Evolutionary conservation across 306 rosid genomes (phyloP).

Genomic region (Glycyrrhiza uralensis): DNA sequence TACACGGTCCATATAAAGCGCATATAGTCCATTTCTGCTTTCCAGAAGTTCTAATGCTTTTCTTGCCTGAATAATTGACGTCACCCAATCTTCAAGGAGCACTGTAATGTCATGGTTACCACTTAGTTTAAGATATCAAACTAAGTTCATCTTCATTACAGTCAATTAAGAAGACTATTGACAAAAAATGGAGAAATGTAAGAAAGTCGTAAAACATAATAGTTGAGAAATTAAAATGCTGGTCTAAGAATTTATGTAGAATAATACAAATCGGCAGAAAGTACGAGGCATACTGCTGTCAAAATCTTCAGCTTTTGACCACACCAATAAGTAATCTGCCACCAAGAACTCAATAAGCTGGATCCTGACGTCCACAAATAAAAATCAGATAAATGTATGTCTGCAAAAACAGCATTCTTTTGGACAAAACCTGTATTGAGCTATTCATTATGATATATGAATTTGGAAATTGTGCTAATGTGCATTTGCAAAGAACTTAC

Average conservation of each 20-base stretch:
- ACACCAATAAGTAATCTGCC: conserved; percentile 59
- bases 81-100: conserved; percentile 82
- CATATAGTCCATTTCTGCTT: conserved; percentile 82
- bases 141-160: neutral
- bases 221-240: neutral
- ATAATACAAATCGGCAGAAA: neutral
- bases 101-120: conserved; percentile 38
- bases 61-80: conserved; percentile 62
- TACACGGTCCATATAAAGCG: conserved; percentile 79
- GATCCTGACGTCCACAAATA: conserved; percentile 56
- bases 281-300: conserved; percentile 48
- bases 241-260: conserved; percentile 9
- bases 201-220: neutral
- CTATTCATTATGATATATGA: neutral
- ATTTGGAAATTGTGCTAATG: neutral
- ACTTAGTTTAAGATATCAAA: conserved; percentile 13
- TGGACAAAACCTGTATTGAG: neutral
- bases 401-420: neutral
- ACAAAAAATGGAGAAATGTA: neutral
- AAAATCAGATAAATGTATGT: conserved; percentile 15
- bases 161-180: neutral
- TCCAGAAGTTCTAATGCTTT: conserved; percentile 75
- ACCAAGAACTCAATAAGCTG: conserved; percentile 82
- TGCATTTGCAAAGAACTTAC: conserved; percentile 51
- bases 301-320: conserved; percentile 70